These are phyloP conservation scores for Boletus rufocinnamomeus DNA, from an alignment of 768 basidiomycete species.

Conservation along the genomic window DNA sequence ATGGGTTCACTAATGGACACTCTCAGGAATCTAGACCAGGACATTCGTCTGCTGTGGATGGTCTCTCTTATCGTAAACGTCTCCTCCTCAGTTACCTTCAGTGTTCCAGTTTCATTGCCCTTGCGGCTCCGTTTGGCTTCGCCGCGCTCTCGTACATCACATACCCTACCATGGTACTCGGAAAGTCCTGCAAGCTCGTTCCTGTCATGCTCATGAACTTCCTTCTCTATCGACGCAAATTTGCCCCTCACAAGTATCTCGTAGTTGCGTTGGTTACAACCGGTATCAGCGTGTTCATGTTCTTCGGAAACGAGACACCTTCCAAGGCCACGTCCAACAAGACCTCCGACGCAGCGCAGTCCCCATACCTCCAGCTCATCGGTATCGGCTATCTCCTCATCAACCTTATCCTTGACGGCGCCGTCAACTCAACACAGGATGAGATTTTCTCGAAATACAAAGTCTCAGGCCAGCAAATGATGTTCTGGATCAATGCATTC, in stretches of 20 bases:
- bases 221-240: constrained; percentile 87
- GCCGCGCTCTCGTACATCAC: constrained; percentile 93
- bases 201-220: constrained; percentile 99
- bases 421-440: constrained; percentile 95
- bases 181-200: constrained; percentile 98
- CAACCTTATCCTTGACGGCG: constrained; percentile 90
- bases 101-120: constrained; percentile 84
- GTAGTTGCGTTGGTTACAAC: constrained; percentile 91
- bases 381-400: constrained; percentile 77
- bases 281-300: constrained; percentile 95
- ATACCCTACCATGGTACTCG: constrained; percentile 98
- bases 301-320: constrained; percentile 64
- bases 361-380: constrained; percentile 60
- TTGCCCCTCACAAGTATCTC: constrained; percentile 92
- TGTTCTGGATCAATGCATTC: constrained; percentile 96
- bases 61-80: constrained; percentile 39
- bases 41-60: constrained; percentile 33
- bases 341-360: constrained; percentile 28
- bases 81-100: constrained; percentile 79
- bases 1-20: constrained; percentile 41
- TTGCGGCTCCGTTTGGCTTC: constrained; percentile 95
- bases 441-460: constrained; percentile 85
- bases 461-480: constrained; percentile 93
- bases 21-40: constrained; percentile 24
- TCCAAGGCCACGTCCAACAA: constrained; percentile 39